A percentile compares a stretch with the other conserved stretches of the same genome.
Evolutionary conservation across 2,329 filamentous ascomycete genomes (phyloP).

Genomic region (Epichloe uncinata): DNA sequence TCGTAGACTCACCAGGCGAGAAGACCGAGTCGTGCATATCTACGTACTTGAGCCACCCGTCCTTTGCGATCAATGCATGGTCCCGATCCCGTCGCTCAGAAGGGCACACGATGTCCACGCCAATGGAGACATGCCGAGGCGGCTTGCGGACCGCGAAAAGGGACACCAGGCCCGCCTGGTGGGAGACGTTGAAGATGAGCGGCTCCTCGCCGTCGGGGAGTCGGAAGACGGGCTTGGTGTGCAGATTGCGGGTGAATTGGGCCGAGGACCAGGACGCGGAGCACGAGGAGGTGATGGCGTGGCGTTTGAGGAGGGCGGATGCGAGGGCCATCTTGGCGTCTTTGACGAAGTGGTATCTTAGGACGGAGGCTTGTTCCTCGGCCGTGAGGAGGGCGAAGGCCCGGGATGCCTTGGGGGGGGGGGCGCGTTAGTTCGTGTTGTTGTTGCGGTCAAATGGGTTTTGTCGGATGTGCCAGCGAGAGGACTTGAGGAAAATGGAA

Average conservation of each 20-base stretch:
- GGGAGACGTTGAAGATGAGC: slow-evolving; percentile 61
- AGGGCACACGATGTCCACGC: slow-evolving; percentile 65
- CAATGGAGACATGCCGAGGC: slow-evolving; percentile 35
- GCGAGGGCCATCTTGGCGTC: slow-evolving; percentile 65
- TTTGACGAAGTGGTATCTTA: slow-evolving; percentile 50
- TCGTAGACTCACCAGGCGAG: slow-evolving; percentile 43
- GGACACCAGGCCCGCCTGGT: slow-evolving; percentile 63
- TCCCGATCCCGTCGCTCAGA: slow-evolving; percentile 54
- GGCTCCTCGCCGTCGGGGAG: slow-evolving; percentile 34
- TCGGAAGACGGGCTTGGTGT: slow-evolving; percentile 39
- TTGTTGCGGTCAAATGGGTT: too few species aligned
- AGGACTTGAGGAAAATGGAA: too few species aligned
- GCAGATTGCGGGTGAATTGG: slow-evolving; percentile 39
- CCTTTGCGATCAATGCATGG: slow-evolving; percentile 36
- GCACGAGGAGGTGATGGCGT: slow-evolving; percentile 47
- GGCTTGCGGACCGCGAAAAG: slow-evolving; percentile 39
- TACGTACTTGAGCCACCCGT: slow-evolving; percentile 55
- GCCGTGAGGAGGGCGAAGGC: slow-evolving; percentile 38
- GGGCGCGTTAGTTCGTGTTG: neutral
- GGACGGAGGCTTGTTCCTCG: slow-evolving; percentile 42
- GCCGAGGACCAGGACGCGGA: slow-evolving; percentile 48
- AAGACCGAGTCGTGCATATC: slow-evolving; percentile 63
- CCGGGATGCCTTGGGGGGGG: slow-evolving; percentile 39
- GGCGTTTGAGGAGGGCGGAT: slow-evolving; percentile 62
- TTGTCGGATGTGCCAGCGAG: too few species aligned